These are phyloP conservation scores for Hanseniaspora vineae DNA, from an alignment of 805 yeast genomes.

Conservation along the genomic window DNA sequence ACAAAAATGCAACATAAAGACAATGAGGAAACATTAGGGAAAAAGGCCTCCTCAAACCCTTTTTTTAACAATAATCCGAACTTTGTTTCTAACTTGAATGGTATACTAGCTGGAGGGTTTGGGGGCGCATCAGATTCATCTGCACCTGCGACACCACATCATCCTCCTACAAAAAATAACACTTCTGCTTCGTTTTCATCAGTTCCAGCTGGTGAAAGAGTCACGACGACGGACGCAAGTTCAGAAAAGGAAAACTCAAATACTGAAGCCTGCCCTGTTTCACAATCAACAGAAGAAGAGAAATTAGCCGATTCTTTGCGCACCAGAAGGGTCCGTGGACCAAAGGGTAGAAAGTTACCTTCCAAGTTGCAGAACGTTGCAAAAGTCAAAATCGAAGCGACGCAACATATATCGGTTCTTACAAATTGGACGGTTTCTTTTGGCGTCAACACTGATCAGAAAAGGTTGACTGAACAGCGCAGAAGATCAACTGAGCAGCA, in stretches of 20 bases:
- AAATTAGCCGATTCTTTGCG: no score
- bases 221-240: conserved; percentile 1
- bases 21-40: not conserved
- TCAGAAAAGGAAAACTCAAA: not conserved
- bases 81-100: conserved; percentile 48
- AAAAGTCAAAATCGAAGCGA: conserved; percentile 14
- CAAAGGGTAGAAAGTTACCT: conserved; percentile 61
- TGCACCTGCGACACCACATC: conserved; percentile 8
- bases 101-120: conserved; percentile 39
- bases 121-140: no score
- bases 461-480: not conserved
- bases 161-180: conserved; percentile 3
- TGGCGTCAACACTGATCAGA: no score
- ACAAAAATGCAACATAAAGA: no score
- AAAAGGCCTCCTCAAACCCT: conserved; percentile 9
- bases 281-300: no score
- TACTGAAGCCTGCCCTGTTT: no score
- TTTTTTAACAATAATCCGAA: conserved; percentile 25
- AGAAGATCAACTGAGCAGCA: conserved; percentile 1
- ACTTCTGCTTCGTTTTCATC: not conserved
- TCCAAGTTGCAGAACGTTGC: conserved; percentile 30
- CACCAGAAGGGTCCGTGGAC: conserved; percentile 54
- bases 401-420: conserved; percentile 11
- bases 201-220: no score
- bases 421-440: conserved; percentile 13